phyloP scores from a whole-genome alignment of 768 basidiomycete species.

The Collybiopsis confluens region DNA sequence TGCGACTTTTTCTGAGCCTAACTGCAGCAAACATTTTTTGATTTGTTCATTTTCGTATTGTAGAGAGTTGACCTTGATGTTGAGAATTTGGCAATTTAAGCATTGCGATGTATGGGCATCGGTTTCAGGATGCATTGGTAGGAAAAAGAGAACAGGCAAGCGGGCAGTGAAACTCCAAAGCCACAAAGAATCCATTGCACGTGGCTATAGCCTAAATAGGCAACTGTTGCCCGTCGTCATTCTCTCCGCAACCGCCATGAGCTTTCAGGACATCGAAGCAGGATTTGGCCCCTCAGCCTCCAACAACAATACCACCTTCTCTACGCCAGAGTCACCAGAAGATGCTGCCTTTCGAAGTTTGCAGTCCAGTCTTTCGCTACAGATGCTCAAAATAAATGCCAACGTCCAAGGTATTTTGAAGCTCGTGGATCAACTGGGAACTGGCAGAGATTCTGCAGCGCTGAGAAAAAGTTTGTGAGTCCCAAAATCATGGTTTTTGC shows the following conservation, averaged over 20 bases:
- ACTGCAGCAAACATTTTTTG: too few species aligned
- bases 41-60: too few species aligned
- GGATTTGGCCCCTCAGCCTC: conserved; percentile 34
- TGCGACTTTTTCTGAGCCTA: too few species aligned
- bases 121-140: too few species aligned
- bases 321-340: conserved; percentile 42
- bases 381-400: conserved; percentile 98
- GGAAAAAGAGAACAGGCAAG: too few species aligned
- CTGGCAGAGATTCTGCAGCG: conserved; percentile 69
- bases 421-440: conserved; percentile 95
- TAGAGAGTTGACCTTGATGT: too few species aligned
- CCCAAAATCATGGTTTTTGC: not conserved
- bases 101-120: too few species aligned
- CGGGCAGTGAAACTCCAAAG: too few species aligned
- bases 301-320: conserved; percentile 22
- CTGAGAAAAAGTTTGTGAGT: conserved; percentile 85
- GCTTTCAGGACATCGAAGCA: conserved; percentile 55
- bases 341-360: conserved; percentile 73
- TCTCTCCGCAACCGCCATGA: conserved; percentile 33
- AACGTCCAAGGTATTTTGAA: conserved; percentile 95
- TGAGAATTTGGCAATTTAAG: too few species aligned
- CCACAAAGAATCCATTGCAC: too few species aligned
- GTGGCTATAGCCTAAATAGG: too few species aligned
- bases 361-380: conserved; percentile 79
- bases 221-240: not conserved